Conservation (phyloP, 306 rosid genomes). For the Senna siamea region DNA sequence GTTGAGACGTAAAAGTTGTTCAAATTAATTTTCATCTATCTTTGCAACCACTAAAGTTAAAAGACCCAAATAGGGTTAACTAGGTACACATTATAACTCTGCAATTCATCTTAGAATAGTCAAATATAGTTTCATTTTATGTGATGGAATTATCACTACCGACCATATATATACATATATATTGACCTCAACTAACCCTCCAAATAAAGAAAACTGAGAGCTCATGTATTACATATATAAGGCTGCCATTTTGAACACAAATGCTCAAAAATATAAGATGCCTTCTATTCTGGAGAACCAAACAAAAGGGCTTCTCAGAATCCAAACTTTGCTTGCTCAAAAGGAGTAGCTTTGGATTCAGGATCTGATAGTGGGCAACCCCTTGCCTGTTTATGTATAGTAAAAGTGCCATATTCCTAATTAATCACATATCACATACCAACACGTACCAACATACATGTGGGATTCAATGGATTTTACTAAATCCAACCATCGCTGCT, state of each 20-base stretch:
- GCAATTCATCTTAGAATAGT: background rate
- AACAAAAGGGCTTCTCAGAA: conserved; percentile 49
- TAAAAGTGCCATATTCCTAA: conserved; percentile 38
- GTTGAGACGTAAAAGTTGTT: background rate
- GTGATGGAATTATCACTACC: background rate
- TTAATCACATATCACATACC: background rate
- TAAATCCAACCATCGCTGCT: conserved; percentile 6
- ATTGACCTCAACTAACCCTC: background rate
- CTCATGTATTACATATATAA: too few species aligned
- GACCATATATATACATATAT: background rate
- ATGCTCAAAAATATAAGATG: conserved; percentile 27
- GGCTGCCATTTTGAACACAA: conserved; percentile 28
- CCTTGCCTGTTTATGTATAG: conserved; percentile 58
- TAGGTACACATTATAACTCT: background rate
- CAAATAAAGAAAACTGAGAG: conserved; percentile 16
- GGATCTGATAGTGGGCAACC: conserved; percentile 47
- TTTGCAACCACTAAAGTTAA: background rate
- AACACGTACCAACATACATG: conserved; percentile 36
- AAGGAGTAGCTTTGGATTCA: conserved; percentile 47
- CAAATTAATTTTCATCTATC: background rate
- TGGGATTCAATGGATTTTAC: conserved; percentile 42
- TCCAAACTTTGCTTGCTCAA: conserved; percentile 50
- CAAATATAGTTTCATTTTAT: background rate
- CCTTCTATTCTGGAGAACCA: conserved; percentile 42
- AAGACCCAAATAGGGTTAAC: background rate